Evolutionary conservation across 2,329 filamentous ascomycete species (phyloP).

Genomic region (Verticillium tricorpus): DNA sequence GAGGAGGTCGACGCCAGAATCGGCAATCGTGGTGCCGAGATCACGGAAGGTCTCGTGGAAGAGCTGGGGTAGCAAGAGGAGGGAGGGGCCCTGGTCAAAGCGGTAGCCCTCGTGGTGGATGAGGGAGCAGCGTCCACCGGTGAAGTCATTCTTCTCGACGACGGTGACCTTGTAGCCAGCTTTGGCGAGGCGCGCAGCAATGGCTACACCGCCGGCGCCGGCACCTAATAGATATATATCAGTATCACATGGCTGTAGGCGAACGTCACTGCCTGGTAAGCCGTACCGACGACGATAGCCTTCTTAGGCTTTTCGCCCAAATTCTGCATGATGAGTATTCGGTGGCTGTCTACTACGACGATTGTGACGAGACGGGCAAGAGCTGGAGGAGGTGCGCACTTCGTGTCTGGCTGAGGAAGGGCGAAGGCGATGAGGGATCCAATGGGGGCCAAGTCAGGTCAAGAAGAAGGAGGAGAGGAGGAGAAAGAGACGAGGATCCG

Average conservation of each 20-base stretch:
- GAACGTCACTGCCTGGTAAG: neutral
- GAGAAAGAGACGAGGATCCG: neutral
- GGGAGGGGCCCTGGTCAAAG: conserved; percentile 73
- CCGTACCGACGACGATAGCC: conserved; percentile 22
- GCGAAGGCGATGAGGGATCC: no score
- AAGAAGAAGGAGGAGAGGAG: neutral
- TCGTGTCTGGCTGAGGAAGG: no score
- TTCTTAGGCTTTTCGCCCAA: conserved; percentile 23
- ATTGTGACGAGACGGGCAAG: neutral
- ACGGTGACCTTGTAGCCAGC: conserved; percentile 69
- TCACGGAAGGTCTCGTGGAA: conserved; percentile 67
- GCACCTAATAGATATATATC: conserved; percentile 43
- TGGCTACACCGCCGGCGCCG: conserved; percentile 67
- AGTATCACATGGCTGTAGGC: neutral
- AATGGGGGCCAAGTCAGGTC: no score
- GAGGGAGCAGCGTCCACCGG: conserved; percentile 66
- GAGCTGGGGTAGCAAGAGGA: conserved; percentile 66
- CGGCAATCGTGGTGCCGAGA: conserved; percentile 60
- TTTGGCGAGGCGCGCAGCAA: conserved; percentile 66
- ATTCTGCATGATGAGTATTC: conserved; percentile 3
- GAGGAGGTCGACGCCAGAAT: conserved; percentile 61
- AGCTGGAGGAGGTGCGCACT: no score
- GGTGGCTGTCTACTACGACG: neutral
- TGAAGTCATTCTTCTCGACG: conserved; percentile 72
- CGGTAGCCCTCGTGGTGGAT: conserved; percentile 58